Conservation (phyloP, 495 filamentous ascomycete genomes). For the Neurospora sp. region DNA sequence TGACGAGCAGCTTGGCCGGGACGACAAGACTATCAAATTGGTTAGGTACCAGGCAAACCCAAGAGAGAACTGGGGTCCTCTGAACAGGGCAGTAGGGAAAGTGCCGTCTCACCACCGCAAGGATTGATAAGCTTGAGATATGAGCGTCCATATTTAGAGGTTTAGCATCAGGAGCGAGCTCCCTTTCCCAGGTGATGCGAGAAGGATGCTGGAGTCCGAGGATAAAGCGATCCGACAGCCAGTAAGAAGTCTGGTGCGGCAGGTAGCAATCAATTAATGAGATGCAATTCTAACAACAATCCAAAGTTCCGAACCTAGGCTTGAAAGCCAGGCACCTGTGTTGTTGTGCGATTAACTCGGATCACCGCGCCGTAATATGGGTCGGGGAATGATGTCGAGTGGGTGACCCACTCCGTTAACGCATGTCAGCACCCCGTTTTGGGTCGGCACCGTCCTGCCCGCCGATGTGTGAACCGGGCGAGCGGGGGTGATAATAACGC, state of each 20-base stretch:
- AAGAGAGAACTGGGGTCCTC: conserved; percentile 83
- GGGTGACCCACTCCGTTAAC: conserved; percentile 1
- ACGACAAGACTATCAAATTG: conserved; percentile 50
- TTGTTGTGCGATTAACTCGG: neutral
- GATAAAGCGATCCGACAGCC: neutral
- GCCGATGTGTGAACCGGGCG: neutral
- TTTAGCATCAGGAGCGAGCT: neutral
- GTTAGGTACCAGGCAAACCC: conserved; percentile 86
- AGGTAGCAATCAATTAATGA: neutral
- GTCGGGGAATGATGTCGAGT: neutral
- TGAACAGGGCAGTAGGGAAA: conserved; percentile 59
- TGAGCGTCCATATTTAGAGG: neutral
- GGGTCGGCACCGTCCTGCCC: neutral
- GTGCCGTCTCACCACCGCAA: neutral
- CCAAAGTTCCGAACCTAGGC: neutral
- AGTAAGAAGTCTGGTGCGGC: neutral
- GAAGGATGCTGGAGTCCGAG: neutral
- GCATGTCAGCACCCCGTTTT: neutral
- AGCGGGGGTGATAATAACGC: conserved; percentile 11
- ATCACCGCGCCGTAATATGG: neutral
- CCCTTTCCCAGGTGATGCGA: neutral
- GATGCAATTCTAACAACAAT: neutral
- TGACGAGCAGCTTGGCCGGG: conserved; percentile 66
- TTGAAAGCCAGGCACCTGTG: neutral
- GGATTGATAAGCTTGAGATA: neutral